These are phyloP conservation scores for Pythium vanterpoolii DNA, from an alignment of 352 stramenopile genomes.

Conservation along the genomic window DNA sequence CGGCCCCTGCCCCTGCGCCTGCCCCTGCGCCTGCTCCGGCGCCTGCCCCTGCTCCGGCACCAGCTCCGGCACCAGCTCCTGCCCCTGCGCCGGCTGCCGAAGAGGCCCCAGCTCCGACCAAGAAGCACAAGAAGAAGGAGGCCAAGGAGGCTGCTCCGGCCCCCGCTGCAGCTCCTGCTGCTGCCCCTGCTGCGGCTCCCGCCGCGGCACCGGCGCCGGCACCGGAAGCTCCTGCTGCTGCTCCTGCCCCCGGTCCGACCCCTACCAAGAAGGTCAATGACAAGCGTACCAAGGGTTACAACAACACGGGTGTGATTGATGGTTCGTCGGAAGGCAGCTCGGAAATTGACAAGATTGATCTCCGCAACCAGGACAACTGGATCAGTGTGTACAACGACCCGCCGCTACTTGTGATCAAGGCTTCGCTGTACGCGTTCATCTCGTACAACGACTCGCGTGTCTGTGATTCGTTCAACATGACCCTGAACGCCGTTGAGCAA, in stretches of 20 bases:
- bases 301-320: slow-evolving; percentile 78
- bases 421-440: slow-evolving; percentile 83
- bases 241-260: slow-evolving; percentile 2
- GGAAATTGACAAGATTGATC: slow-evolving; percentile 85
- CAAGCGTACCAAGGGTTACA: slow-evolving; percentile 60
- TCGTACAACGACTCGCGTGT: slow-evolving; percentile 81
- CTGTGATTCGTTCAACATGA: slow-evolving; percentile 87
- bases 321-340: slow-evolving; percentile 68
- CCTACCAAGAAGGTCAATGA: slow-evolving; percentile 36
- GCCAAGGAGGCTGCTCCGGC: slow-evolving; percentile 1
- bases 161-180: slow-evolving; percentile 16
- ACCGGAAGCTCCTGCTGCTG: slow-evolving; percentile 5
- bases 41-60: neutral
- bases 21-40: neutral
- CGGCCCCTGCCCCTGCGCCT: slow-evolving; percentile 3
- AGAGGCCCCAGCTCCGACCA: slow-evolving; percentile 6
- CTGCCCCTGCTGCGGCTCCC: slow-evolving; percentile 7
- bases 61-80: neutral
- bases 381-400: slow-evolving; percentile 82
- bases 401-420: slow-evolving; percentile 77
- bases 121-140: slow-evolving; percentile 21
- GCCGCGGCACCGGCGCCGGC: too few species aligned
- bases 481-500: slow-evolving; percentile 80
- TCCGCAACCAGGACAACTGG: slow-evolving; percentile 69
- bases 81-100: neutral